Percentiles rank a stretch among this genome's conserved stretches.
Evolutionary conservation across 2,329 filamentous ascomycete genomes (phyloP).

Genomic region (Penicillium sumatraense): DNA sequence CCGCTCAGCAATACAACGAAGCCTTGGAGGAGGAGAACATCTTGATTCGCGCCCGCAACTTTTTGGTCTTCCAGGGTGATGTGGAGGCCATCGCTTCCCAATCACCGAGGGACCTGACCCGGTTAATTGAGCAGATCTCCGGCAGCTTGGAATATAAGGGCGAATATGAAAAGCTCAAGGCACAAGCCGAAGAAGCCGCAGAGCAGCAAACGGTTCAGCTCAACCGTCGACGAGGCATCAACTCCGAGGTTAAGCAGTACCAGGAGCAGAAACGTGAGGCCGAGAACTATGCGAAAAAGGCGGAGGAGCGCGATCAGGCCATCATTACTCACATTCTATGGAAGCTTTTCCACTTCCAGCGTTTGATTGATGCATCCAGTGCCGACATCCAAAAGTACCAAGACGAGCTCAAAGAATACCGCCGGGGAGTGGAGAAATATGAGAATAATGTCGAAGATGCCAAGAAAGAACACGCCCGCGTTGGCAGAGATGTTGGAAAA

Average conservation of each 20-base stretch:
- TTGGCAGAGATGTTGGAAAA: conserved; percentile 75
- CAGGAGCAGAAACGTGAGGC: conserved; percentile 96
- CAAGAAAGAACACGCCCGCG: conserved; percentile 78
- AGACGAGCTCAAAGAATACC: conserved; percentile 90
- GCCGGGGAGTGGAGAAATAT: conserved; percentile 83
- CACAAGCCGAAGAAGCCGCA: conserved; percentile 80
- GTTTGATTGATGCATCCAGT: conserved; percentile 88
- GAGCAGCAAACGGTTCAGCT: conserved; percentile 90
- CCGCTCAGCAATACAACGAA: conserved; percentile 90
- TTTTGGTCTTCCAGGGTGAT: conserved; percentile 97
- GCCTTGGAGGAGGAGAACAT: conserved; percentile 93
- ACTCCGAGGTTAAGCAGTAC: conserved; percentile 97
- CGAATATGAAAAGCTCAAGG: conserved; percentile 90
- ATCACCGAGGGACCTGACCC: conserved; percentile 89
- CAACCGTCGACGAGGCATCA: conserved; percentile 87
- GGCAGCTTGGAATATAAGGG: conserved; percentile 93
- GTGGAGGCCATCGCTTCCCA: conserved; percentile 96
- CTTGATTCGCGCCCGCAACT: conserved; percentile 95
- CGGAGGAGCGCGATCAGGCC: conserved; percentile 85
- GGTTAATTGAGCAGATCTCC: conserved; percentile 95
- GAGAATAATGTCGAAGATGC: conserved; percentile 80
- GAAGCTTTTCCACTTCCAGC: conserved; percentile 96
- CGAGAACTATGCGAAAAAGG: conserved; percentile 89
- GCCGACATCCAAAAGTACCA: conserved; percentile 91
- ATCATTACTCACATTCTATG: conserved; percentile 93